phyloP scores from a whole-genome alignment of 2,329 filamentous ascomycete genomes.

The Seiridium unicorne region DNA sequence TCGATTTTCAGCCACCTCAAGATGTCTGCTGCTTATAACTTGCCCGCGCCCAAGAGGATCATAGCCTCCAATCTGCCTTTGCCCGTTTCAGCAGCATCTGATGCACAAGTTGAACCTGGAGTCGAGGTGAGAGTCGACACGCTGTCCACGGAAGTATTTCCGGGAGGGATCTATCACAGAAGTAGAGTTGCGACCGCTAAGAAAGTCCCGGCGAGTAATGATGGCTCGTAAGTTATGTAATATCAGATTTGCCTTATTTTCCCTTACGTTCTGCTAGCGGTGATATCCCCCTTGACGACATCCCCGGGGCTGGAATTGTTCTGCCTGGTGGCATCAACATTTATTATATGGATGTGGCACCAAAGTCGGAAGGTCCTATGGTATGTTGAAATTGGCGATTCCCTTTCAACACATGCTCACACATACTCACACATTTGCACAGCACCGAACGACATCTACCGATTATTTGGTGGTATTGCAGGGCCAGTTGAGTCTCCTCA shows the following conservation, averaged over 20 bases:
- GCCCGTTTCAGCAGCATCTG: conserved; percentile 6
- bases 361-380: conserved; percentile 24
- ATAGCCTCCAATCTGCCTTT: conserved; percentile 23
- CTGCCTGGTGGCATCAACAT: conserved; percentile 28
- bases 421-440: background rate
- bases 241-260: background rate
- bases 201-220: conserved; percentile 59
- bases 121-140: conserved; percentile 24
- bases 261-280: conserved; percentile 14
- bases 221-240: conserved; percentile 64
- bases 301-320: conserved; percentile 28
- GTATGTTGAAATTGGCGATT: conserved; percentile 12
- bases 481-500: conserved; percentile 25
- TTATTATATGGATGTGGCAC: conserved; percentile 19
- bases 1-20: background rate
- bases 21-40: background rate
- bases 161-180: conserved; percentile 15
- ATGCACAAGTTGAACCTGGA: conserved; percentile 18
- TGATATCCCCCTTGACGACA: conserved; percentile 21
- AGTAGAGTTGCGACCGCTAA: conserved; percentile 21
- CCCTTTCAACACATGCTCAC: background rate
- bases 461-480: conserved; percentile 28
- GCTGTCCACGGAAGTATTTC: conserved; percentile 17
- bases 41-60: conserved; percentile 22
- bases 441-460: conserved; percentile 31